These are phyloP conservation scores for Sporisorium graminicola DNA, from an alignment of 1,284 basidiomycete species.

Conservation along the genomic window DNA sequence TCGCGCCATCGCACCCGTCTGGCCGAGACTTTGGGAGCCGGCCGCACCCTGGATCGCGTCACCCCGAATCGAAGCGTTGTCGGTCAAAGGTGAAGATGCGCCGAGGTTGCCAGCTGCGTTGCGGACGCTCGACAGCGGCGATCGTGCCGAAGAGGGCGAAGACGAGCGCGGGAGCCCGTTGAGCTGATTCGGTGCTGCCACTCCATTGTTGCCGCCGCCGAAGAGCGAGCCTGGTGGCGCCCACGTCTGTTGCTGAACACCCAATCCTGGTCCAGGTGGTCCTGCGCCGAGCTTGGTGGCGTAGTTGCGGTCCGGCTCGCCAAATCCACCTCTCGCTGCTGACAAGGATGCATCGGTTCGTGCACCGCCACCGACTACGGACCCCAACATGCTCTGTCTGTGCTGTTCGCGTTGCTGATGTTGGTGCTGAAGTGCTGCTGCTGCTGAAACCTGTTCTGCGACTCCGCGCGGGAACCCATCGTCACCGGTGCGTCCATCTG, in stretches of 20 bases:
- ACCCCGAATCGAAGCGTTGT: constrained; percentile 34
- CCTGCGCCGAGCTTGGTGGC: constrained; percentile 55
- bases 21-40: constrained; percentile 4
- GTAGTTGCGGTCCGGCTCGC: constrained; percentile 60
- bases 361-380: constrained; percentile 43
- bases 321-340: constrained; percentile 63
- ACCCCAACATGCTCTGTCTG: constrained; percentile 50
- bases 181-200: constrained; percentile 43
- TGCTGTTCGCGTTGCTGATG: constrained; percentile 60
- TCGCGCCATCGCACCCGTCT: constrained; percentile 50
- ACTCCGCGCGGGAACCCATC: constrained; percentile 46
- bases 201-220: constrained; percentile 22
- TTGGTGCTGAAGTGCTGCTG: constrained; percentile 63
- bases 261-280: constrained; percentile 38
- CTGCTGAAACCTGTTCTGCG: constrained; percentile 62
- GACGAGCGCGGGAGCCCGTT: constrained; percentile 46
- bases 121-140: constrained; percentile 43
- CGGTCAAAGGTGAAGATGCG: constrained; percentile 45
- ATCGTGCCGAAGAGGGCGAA: constrained; percentile 47
- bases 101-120: constrained; percentile 38
- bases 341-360: constrained; percentile 47
- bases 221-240: constrained; percentile 44
- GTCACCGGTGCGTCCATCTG: constrained; percentile 40
- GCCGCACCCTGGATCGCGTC: constrained; percentile 21
- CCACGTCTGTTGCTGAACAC: constrained; percentile 53